Conservation (phyloP, 106 monocot genomes). For the Hemerocallis citrina region DNA sequence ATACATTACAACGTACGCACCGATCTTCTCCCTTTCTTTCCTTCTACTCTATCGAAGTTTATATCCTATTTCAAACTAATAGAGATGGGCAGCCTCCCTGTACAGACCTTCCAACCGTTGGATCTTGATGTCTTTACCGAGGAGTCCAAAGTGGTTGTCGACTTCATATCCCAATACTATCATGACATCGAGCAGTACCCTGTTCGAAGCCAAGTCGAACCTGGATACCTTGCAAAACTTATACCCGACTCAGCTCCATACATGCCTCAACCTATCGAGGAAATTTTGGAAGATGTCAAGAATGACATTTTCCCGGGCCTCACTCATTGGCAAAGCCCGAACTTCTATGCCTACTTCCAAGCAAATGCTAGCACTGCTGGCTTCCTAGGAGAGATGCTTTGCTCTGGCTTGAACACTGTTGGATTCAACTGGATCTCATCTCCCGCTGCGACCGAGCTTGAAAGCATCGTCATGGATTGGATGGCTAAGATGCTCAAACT, state of each 20-base stretch:
- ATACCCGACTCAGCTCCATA: conserved; percentile 13
- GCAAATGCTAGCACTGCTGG: conserved; percentile 28
- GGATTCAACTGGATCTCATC: conserved; percentile 42
- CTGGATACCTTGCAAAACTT: conserved; percentile 28
- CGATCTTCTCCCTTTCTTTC: too few relatives aligned
- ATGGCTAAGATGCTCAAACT: conserved; percentile 28
- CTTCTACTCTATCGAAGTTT: too few relatives aligned
- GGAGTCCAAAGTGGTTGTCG: conserved; percentile 17
- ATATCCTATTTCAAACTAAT: too few relatives aligned
- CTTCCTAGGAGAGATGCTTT: conserved; percentile 33
- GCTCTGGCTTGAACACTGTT: conserved; percentile 32
- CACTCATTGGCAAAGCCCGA: conserved; percentile 50
- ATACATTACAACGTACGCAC: too few relatives aligned
- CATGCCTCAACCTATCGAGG: conserved; percentile 5
- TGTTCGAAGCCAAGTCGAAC: conserved; percentile 25
- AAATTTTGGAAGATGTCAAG: conserved; percentile 18
- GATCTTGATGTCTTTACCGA: conserved; percentile 5
- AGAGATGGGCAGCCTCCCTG: not conserved
- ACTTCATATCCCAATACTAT: conserved; percentile 46
- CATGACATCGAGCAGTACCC: conserved; percentile 19
- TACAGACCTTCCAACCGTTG: conserved; percentile 4
- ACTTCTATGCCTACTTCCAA: conserved; percentile 52
- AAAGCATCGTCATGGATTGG: conserved; percentile 42
- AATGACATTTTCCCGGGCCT: conserved; percentile 28
- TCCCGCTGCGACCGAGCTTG: conserved; percentile 51